Evolutionary conservation across 2,329 filamentous ascomycete species (phyloP).

Genomic region (Colletotrichum scovillei): DNA sequence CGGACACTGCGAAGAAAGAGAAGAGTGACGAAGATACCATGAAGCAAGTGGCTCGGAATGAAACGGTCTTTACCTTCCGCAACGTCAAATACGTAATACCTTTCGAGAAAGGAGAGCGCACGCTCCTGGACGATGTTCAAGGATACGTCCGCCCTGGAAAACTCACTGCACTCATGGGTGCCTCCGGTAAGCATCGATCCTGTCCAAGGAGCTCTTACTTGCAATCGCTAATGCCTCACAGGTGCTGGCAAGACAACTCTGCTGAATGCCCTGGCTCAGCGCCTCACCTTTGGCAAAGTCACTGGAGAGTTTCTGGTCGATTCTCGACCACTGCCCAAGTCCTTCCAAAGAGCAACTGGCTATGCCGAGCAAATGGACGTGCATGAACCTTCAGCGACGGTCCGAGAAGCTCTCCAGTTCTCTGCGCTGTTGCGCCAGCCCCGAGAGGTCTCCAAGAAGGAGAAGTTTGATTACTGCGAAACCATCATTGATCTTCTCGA

Average conservation of each 20-base stretch:
- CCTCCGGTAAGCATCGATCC: slow-evolving; percentile 50
- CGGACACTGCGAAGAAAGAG: slow-evolving; percentile 32
- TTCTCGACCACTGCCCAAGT: slow-evolving; percentile 75
- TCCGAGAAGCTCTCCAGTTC: slow-evolving; percentile 74
- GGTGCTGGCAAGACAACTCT: slow-evolving; percentile 78
- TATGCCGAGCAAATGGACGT: slow-evolving; percentile 75
- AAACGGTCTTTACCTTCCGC: slow-evolving; percentile 66
- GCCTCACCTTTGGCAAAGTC: slow-evolving; percentile 81
- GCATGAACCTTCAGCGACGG: slow-evolving; percentile 74
- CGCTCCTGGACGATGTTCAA: slow-evolving; percentile 80
- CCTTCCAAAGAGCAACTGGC: slow-evolving; percentile 84
- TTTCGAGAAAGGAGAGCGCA: slow-evolving; percentile 71
- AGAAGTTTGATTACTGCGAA: slow-evolving; percentile 77
- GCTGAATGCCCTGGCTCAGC: slow-evolving; percentile 78
- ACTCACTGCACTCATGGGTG: slow-evolving; percentile 81
- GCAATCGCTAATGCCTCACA: slow-evolving; percentile 29
- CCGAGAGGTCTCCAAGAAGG: slow-evolving; percentile 63
- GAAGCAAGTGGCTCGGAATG: slow-evolving; percentile 69
- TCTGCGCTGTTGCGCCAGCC: slow-evolving; percentile 74
- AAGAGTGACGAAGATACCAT: slow-evolving; percentile 46
- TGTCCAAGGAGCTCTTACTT: background rate
- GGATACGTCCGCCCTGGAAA: slow-evolving; percentile 89
- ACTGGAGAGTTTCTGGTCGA: slow-evolving; percentile 84
- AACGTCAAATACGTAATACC: slow-evolving; percentile 62
- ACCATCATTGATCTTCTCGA: slow-evolving; percentile 76